Evolutionary conservation across 305 asterid genomes (phyloP).

Genomic region (Fraxinus latifolia): DNA sequence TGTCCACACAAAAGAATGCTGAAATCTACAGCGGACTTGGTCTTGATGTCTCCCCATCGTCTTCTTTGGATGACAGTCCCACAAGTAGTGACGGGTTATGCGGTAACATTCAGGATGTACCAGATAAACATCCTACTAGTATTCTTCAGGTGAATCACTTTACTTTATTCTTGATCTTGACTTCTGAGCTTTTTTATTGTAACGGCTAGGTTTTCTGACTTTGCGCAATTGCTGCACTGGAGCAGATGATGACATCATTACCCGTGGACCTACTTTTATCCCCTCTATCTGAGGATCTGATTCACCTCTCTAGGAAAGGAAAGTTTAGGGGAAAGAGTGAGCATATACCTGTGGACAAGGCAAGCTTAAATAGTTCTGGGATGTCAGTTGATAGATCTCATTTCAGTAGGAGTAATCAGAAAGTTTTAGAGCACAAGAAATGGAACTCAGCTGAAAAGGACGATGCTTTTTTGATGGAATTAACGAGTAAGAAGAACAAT

Average conservation of each 20-base stretch:
- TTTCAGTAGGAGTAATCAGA: constrained; percentile 43
- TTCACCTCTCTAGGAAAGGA: constrained; percentile 43
- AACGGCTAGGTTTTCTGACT: constrained; percentile 16
- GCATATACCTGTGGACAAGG: constrained; percentile 35
- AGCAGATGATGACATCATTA: constrained; percentile 82
- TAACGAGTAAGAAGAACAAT: constrained; percentile 27
- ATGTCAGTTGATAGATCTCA: constrained; percentile 47
- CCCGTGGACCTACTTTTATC: constrained; percentile 57
- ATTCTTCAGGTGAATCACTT: constrained; percentile 71
- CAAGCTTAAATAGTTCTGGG: constrained; percentile 36
- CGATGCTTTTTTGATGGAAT: constrained; percentile 28
- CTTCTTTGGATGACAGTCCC: constrained; percentile 75
- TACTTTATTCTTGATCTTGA: constrained; percentile 24
- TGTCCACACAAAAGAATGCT: constrained; percentile 68
- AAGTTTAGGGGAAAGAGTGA: constrained; percentile 42
- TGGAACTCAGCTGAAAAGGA: constrained; percentile 35
- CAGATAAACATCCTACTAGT: constrained; percentile 74
- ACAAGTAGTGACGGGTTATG: constrained; percentile 46
- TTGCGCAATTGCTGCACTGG: constrained; percentile 20
- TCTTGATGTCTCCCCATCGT: constrained; percentile 81
- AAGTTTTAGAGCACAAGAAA: constrained; percentile 43
- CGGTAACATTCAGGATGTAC: constrained; percentile 39
- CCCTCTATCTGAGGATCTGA: constrained; percentile 71
- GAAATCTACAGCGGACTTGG: constrained; percentile 93
- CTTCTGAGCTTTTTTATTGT: not conserved